These are phyloP conservation scores for Debaryomyces tyrocola DNA, from an alignment of 805 yeast genomes.

Conservation along the genomic window DNA sequence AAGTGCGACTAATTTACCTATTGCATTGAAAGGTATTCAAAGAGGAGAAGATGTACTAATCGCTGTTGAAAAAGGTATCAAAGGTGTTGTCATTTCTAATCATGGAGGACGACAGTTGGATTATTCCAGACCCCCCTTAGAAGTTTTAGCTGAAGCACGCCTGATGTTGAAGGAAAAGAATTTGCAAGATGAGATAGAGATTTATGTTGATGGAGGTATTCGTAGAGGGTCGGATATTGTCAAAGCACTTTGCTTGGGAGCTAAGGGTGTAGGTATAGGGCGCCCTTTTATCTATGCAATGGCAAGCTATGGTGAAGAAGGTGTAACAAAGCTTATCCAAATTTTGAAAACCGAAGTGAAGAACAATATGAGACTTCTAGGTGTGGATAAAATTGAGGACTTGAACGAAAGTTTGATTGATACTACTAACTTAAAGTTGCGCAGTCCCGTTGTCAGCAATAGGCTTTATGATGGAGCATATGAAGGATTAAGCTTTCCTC, in stretches of 20 bases:
- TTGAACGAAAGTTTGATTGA: slow-evolving; percentile 43
- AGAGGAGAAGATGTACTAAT: slow-evolving; percentile 72
- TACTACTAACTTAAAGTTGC: slow-evolving; percentile 18
- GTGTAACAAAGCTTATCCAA: slow-evolving; percentile 59
- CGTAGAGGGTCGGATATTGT: slow-evolving; percentile 67
- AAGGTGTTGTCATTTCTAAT: slow-evolving; percentile 81
- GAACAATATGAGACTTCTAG: slow-evolving; percentile 78
- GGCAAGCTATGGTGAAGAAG: slow-evolving; percentile 61
- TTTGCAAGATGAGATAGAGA: slow-evolving; percentile 47
- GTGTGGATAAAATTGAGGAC: slow-evolving; percentile 59
- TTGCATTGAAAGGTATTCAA: slow-evolving; percentile 76
- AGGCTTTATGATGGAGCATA: slow-evolving; percentile 11
- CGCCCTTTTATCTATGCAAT: slow-evolving; percentile 67
- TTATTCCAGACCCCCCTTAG: slow-evolving; percentile 75
- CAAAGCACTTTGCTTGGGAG: slow-evolving; percentile 69
- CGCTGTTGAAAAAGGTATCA: slow-evolving; percentile 70
- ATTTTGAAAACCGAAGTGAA: slow-evolving; percentile 68
- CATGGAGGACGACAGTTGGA: slow-evolving; percentile 92
- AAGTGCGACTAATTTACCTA: slow-evolving; percentile 58
- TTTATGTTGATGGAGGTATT: slow-evolving; percentile 69
- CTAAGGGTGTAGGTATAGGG: slow-evolving; percentile 70
- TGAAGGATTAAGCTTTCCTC: too few species aligned
- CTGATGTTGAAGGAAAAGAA: slow-evolving; percentile 48
- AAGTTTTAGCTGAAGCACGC: slow-evolving; percentile 69
- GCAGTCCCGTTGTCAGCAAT: slow-evolving; percentile 12